A percentile compares a stretch with the other conserved stretches of the same genome.
Conservation (phyloP, 495 filamentous ascomycete species). For the Pseudevernia furfuracea region DNA sequence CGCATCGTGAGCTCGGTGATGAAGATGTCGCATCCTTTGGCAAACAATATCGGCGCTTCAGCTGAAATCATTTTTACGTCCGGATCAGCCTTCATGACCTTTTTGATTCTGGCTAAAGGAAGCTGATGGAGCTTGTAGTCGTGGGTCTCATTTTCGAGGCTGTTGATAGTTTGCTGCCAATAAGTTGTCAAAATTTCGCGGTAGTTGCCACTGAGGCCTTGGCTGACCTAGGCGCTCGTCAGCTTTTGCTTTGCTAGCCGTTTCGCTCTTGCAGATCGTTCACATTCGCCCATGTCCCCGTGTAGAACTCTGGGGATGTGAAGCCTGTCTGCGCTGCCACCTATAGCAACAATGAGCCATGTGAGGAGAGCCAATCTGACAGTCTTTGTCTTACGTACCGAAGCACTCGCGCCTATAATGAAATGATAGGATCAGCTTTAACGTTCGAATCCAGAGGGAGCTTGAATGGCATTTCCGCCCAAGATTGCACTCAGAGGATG, state of each 20-base stretch:
- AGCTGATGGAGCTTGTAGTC: conserved; percentile 98
- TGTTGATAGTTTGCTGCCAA: conserved; percentile 95
- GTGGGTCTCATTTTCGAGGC: conserved; percentile 88
- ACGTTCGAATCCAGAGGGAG: not conserved
- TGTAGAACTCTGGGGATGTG: conserved; percentile 75
- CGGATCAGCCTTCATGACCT: conserved; percentile 99
- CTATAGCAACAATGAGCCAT: conserved; percentile 40
- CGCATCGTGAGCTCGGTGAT: conserved; percentile 99
- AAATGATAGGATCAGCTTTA: conserved; percentile 25
- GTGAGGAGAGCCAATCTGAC: conserved; percentile 52
- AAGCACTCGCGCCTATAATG: conserved; percentile 65
- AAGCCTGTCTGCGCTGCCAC: conserved; percentile 31
- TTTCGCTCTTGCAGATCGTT: conserved; percentile 12
- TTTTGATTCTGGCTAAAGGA: conserved; percentile 94
- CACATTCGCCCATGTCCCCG: conserved; percentile 93
- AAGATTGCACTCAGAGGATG: not conserved
- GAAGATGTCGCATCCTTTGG: conserved; percentile 98
- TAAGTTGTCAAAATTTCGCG: conserved; percentile 96
- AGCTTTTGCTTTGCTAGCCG: conserved; percentile 8
- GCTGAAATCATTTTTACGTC: conserved; percentile 99
- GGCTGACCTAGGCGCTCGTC: conserved; percentile 61
- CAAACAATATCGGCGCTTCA: conserved; percentile 94
- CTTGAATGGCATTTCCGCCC: not conserved
- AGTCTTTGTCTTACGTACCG: conserved; percentile 48
- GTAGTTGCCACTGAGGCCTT: conserved; percentile 87